phyloP scores from a whole-genome alignment of 2,329 filamentous ascomycete genomes.

The Ophiocordyceps camponoti-floridani region DNA sequence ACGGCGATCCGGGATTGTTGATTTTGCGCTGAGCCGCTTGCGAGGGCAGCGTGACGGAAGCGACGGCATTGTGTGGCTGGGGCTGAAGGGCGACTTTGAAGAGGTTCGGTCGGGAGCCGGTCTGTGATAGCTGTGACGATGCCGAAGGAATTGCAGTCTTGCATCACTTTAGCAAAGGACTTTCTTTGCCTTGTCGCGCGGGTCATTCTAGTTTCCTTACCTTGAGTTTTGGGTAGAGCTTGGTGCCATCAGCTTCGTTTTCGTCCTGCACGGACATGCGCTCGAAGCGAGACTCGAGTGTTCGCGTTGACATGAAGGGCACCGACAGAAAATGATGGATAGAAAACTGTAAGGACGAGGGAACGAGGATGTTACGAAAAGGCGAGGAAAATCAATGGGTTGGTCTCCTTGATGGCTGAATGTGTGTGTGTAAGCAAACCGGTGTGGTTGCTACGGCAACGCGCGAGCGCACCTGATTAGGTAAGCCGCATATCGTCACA shows the following conservation, averaged over 20 bases:
- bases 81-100: conserved; percentile 75
- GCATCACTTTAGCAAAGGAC: neutral
- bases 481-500: neutral
- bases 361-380: neutral
- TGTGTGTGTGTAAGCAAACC: neutral
- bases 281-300: conserved; percentile 77
- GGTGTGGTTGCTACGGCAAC: conserved; percentile 1
- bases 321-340: neutral
- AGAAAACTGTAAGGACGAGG: neutral
- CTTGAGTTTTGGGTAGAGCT: conserved; percentile 56
- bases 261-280: conserved; percentile 80
- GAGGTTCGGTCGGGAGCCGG: conserved; percentile 56
- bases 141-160: conserved; percentile 11
- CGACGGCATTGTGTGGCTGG: conserved; percentile 47
- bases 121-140: conserved; percentile 27
- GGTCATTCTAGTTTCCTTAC: conserved; percentile 20
- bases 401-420: neutral
- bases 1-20: conserved; percentile 28
- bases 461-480: neutral
- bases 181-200: neutral
- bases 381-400: neutral
- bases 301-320: conserved; percentile 48
- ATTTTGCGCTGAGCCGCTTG: conserved; percentile 41
- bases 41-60: conserved; percentile 49
- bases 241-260: conserved; percentile 45